Conservation (phyloP, 1,139 yeast genomes). For the Petasospora fabianii region DNA sequence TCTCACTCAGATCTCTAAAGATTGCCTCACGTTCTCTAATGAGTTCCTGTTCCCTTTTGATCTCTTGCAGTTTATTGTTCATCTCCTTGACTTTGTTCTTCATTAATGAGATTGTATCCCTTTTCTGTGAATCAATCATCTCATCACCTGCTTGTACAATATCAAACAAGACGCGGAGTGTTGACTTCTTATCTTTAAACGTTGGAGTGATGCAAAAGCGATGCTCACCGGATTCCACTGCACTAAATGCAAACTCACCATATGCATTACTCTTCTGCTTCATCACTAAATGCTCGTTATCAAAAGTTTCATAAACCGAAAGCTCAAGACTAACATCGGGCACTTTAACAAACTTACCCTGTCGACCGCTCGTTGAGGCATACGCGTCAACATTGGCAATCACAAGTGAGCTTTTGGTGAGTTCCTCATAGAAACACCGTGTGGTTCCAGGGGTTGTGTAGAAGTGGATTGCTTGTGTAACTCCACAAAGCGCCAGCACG, state of each 20-base stretch:
- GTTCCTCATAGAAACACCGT: conserved; percentile 53
- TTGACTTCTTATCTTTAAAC: conserved; percentile 39
- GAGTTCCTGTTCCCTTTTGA: conserved; percentile 49
- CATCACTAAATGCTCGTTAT: conserved; percentile 53
- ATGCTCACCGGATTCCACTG: conserved; percentile 61
- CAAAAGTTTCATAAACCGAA: conserved; percentile 55
- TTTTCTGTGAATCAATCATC: conserved; percentile 43
- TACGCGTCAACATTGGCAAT: conserved; percentile 42
- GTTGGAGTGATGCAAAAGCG: conserved; percentile 55
- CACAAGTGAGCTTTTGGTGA: conserved; percentile 46
- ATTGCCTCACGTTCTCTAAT: conserved; percentile 49
- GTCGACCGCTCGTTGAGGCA: conserved; percentile 22
- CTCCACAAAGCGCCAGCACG: not conserved
- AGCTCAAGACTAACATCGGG: conserved; percentile 36
- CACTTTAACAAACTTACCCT: conserved; percentile 33
- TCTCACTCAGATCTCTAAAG: conserved; percentile 54
- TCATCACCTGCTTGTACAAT: conserved; percentile 46
- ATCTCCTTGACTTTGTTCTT: conserved; percentile 28
- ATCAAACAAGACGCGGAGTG: conserved; percentile 43
- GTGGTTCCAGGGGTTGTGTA: conserved; percentile 33
- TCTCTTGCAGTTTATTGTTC: conserved; percentile 43
- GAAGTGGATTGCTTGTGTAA: conserved; percentile 27
- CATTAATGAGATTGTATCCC: conserved; percentile 36
- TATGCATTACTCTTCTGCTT: conserved; percentile 46
- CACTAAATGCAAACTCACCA: conserved; percentile 60